Evolutionary conservation across 805 yeast genomes (phyloP), one percentile per base, ranked within the genome.

Genomic region (Saccharomycopsis fibuligera): DNA sequence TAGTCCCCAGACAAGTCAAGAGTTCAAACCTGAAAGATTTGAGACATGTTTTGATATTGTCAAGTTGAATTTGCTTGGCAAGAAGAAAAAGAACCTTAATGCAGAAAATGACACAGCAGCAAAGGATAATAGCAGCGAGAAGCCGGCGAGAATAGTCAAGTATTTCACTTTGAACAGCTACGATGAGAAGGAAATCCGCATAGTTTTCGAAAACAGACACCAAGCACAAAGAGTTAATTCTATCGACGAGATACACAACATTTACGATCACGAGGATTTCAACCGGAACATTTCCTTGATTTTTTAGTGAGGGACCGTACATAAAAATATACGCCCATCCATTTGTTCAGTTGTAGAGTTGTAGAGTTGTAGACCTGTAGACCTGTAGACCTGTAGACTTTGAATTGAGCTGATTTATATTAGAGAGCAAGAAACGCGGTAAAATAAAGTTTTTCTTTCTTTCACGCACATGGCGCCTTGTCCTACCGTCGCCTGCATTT

Each of bases 191-290:
- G 53, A 51, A 27, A 44, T 51, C 23, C 4, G 25, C n/a, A 35
- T 51, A 6, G 29, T 43, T 1, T 12, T 10, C 17, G 36, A 40
- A 6, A 45, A 51, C 37, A 43, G 17, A 5, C 30, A 27, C 5
- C 14, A 51, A 30, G 30, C 48, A 22, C 24, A 36, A 9, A n/a
- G 29, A 30, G 50, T 51, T 5, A 27, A 22, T 19, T 27, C 45
- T 5, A 25, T 52, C 3, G 53, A 49, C 19, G 53, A 52, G 30
- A 33, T 52, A 22, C 40, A 46, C 16, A 52, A 52, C 24, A 46
- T 49, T n/a, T 51, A 51, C 42, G 52, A 51, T 33, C 9, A 12
- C 3, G 29, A 33, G 40, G 6, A 6, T 17, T 24, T 41, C 19
- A n/a, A n/a, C n/a, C n/a, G n/a, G n/a, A n/a, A n/a, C n/a, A n/a